Percentiles rank a stretch among this genome's conserved stretches.
phyloP scores from a whole-genome alignment of 2,329 filamentous ascomycete genomes.

The Stagonosporopsis cucurbitacearum region DNA sequence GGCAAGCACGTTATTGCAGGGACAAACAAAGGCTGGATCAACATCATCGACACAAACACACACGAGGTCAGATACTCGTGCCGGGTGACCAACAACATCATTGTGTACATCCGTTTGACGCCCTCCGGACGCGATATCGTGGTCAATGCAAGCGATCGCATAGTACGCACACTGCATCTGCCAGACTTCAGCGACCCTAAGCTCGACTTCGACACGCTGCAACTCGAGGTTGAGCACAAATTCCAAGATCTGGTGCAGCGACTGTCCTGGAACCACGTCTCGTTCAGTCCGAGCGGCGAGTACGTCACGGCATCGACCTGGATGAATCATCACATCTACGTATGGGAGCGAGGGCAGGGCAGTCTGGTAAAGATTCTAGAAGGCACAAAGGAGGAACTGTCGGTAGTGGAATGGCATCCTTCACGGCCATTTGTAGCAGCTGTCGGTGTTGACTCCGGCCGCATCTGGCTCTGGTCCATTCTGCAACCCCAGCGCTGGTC shows the following conservation, averaged over 20 bases:
- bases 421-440: constrained; percentile 85
- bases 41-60: constrained; percentile 86
- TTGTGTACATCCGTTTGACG: constrained; percentile 86
- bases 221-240: constrained; percentile 93
- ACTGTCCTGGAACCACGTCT: constrained; percentile 95
- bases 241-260: constrained; percentile 98
- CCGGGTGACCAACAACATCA: constrained; percentile 83
- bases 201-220: constrained; percentile 83
- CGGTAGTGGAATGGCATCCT: constrained; percentile 94
- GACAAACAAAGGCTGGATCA: constrained; percentile 94
- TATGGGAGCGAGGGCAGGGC: constrained; percentile 94
- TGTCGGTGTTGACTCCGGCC: constrained; percentile 89
- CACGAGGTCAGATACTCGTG: constrained; percentile 87
- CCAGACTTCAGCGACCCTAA: constrained; percentile 71
- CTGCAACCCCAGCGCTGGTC: constrained; percentile 97
- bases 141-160: constrained; percentile 91
- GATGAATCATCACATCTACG: constrained; percentile 98
- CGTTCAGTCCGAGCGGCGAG: constrained; percentile 91
- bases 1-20: constrained; percentile 91
- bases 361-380: constrained; percentile 96
- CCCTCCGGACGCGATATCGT: constrained; percentile 85
- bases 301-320: constrained; percentile 96
- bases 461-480: constrained; percentile 96
- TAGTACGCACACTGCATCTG: constrained; percentile 90
- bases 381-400: constrained; percentile 94